Base-by-base conservation (phyloP, 345 rosid genomes). In the Lenwebbia sp. region DNA sequence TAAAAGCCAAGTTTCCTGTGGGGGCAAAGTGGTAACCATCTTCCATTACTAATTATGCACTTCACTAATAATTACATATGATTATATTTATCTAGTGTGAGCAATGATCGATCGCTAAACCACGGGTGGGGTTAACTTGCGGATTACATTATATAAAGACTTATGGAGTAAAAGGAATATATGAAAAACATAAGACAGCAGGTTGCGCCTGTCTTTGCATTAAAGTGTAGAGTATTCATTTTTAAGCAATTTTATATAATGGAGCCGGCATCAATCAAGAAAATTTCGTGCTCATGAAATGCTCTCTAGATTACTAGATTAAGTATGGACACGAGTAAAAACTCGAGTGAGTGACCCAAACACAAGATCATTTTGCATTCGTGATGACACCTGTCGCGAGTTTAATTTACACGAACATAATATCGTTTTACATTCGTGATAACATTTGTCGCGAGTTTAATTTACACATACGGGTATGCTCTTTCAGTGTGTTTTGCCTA, bases 281-380 rank as follows among this genome's bases (percentile, higher is more conserved):
- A 65, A 65, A 65, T 30, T 33, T 65, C 25, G 1, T 65, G 25
- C 23, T 65, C 76, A 0, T 17, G 41, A 30, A 37, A 2, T 65
- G 2, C 76, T 65, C 23, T 65, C 10, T 30, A 33, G 44, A 17
- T 30, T 17, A 65, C 5, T 30, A 44, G 44, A 33, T 65, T 30
- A 65, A 33, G 25, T 1, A 1, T 30, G 70, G 41, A 30, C 3
- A 2, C 41, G 9, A 17, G 41, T 37, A 41, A 65, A 30, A 65
- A 30, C 25, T 15, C 6, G 3, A 4, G 76, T 12, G 0, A 33
- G 23, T 4, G 0, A 30, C 0, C 22, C 11, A 9, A 33, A 10
- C 33, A 65, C 6, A 30, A 9, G 23, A 7, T 30, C 23, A 17
- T 30, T 7, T 33, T 30, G 41, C 76, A 65, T 65, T 7, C 23